Base-by-base conservation (phyloP, 148 eudicot genomes). In the Camellia japonica region DNA sequence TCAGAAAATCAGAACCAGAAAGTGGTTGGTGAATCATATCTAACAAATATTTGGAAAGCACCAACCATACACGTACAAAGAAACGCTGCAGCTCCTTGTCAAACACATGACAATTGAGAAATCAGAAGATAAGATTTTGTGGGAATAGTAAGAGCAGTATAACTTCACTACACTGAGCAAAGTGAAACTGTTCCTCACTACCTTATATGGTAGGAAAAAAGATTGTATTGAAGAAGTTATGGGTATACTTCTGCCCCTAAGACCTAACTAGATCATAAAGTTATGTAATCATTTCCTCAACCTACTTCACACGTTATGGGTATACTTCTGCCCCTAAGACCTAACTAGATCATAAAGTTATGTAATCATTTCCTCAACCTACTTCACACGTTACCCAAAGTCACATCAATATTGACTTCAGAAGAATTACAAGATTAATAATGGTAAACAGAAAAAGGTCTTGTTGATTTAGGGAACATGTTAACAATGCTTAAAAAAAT, bases 111-210 rank as follows among this genome's bases (percentile, higher is more conserved):
- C 7, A 49, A 49, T 49, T 49, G 52, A 49, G 7, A 49, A 49
- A 49, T 49, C 52, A 49, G 52, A 49, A 49, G 7, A 49, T 49
- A 49, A 49, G 2, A 49, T 49, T 30, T 7, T 49, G 52, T 4
- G 52, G 52, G 52, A 49, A 49, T 49, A 49, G 52, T 49, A 49
- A 49, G 52, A 49, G 52, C 52, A 49, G 52, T 49, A 46, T 18
- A 68, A 68, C 12, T 20, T 43, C 51, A 43, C 2, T 68, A 68
- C 19, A 41, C 7, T n/a, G 49, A 68, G 20, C 71, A 68, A 68
- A 70, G 49, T 43, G 72, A 43, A 6, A 68, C 44, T 5, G 55
- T 47, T 46, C 54, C 73, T 70, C 73, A 46, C 73, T 70, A 70
- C 1, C 46, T 70, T 8, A 12, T 19, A n/a, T 46, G 3, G 73